Conservation (phyloP, 306 rosid genomes). For the Rubus idaeus region DNA sequence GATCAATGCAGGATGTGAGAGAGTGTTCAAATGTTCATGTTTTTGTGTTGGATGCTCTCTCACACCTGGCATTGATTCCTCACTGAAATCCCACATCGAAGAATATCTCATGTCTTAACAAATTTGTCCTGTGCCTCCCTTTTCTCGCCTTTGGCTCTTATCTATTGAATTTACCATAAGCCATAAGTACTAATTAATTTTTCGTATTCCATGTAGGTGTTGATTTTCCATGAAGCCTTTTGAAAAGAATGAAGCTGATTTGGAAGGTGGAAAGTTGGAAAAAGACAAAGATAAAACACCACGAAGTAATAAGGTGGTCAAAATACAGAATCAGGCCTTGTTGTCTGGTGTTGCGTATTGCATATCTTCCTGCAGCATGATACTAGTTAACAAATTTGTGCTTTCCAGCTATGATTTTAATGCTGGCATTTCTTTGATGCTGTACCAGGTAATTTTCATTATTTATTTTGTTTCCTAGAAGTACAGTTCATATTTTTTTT, state of each 20-base stretch:
- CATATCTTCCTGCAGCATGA: constrained; percentile 91
- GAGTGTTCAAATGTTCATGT: background rate
- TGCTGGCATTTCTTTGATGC: constrained; percentile 91
- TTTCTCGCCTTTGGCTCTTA: background rate
- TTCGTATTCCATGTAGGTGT: constrained; percentile 25
- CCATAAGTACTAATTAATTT: background rate
- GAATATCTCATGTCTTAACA: background rate
- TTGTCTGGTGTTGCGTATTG: constrained; percentile 92
- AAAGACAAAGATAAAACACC: constrained; percentile 49
- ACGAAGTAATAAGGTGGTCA: constrained; percentile 43
- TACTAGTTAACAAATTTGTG: constrained; percentile 81
- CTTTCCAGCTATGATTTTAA: constrained; percentile 87
- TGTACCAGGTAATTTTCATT: constrained; percentile 72
- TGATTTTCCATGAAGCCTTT: constrained; percentile 60
- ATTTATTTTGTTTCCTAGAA: background rate
- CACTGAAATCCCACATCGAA: background rate
- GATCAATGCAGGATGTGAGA: background rate
- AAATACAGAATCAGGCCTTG: constrained; percentile 74
- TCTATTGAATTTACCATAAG: background rate
- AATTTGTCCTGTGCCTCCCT: background rate
- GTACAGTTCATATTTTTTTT: background rate
- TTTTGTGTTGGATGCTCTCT: background rate
- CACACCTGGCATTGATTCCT: background rate
- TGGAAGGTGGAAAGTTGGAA: constrained; percentile 68
- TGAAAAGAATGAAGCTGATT: constrained; percentile 46